phyloP scores from a whole-genome alignment of 768 basidiomycete species.

The Lactarius vividus region DNA sequence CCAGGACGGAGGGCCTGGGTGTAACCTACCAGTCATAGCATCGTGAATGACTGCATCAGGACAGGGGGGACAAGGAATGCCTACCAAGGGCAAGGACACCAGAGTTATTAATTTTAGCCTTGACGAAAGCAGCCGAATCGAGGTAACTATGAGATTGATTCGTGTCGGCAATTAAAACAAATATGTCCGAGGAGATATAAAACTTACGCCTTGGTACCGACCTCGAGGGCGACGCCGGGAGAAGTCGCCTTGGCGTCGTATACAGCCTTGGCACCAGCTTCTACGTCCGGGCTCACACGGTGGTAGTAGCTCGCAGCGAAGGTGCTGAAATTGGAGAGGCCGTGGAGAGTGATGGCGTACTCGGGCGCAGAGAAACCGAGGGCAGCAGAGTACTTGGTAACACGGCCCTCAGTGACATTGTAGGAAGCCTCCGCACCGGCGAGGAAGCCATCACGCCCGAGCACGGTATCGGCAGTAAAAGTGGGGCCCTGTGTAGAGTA shows the following conservation, averaged over 20 bases:
- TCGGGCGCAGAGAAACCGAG: conserved; percentile 95
- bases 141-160: conserved; percentile 52
- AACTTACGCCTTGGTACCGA: conserved; percentile 90
- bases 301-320: conserved; percentile 99
- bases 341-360: conserved; percentile 92
- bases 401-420: conserved; percentile 90
- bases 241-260: conserved; percentile 92
- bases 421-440: conserved; percentile 95
- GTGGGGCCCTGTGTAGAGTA: conserved; percentile 76
- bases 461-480: conserved; percentile 92
- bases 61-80: conserved; percentile 25
- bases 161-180: neutral
- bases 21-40: conserved; percentile 52
- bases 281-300: conserved; percentile 85
- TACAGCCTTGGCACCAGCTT: conserved; percentile 94
- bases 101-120: conserved; percentile 98
- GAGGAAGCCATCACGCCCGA: conserved; percentile 97
- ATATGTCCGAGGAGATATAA: neutral
- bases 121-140: conserved; percentile 87
- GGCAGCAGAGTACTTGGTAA: conserved; percentile 90
- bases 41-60: conserved; percentile 21
- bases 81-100: conserved; percentile 84
- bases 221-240: conserved; percentile 85
- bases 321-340: conserved; percentile 89
- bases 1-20: conserved; percentile 93